A percentile compares a stretch with the other conserved stretches of the same genome.
Evolutionary conservation across 352 stramenopile genomes (phyloP).

Genomic region (Globisporangium paroecandrum): DNA sequence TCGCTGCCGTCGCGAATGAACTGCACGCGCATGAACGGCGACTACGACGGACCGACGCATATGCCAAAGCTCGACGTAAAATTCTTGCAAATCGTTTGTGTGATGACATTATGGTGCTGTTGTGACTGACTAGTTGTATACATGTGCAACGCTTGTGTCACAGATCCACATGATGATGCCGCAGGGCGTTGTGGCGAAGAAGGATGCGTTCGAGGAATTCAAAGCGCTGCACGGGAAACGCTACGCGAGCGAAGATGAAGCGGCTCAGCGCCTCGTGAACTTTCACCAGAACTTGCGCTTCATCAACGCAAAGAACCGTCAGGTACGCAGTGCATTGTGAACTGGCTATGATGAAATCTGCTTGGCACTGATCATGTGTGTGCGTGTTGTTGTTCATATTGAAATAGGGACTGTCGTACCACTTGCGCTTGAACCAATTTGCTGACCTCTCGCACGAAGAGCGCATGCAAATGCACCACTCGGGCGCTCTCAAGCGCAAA

Average conservation of each 20-base stretch:
- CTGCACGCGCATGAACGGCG: slow-evolving; percentile 60
- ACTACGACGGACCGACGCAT: slow-evolving; percentile 44
- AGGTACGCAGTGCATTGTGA: slow-evolving; percentile 28
- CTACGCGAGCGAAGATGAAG: slow-evolving; percentile 48
- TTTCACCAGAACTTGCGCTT: slow-evolving; percentile 84
- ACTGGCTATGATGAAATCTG: neutral
- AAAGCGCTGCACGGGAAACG: slow-evolving; percentile 52
- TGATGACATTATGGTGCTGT: slow-evolving; percentile 6
- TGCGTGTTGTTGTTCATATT: neutral
- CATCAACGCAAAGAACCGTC: slow-evolving; percentile 83
- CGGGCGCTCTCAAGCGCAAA: slow-evolving; percentile 43
- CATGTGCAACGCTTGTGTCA: neutral
- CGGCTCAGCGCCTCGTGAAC: slow-evolving; percentile 47
- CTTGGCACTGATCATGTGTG: neutral
- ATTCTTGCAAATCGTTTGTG: slow-evolving; percentile 5
- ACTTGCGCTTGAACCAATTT: slow-evolving; percentile 80
- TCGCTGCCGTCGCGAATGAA: slow-evolving; percentile 77
- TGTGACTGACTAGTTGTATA: slow-evolving; percentile 9
- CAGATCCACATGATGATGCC: slow-evolving; percentile 85
- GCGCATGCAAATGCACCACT: slow-evolving; percentile 42
- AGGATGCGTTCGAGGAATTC: slow-evolving; percentile 66
- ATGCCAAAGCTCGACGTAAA: slow-evolving; percentile 65
- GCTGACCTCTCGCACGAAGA: slow-evolving; percentile 79
- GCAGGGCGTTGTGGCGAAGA: slow-evolving; percentile 53
- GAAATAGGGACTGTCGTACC: slow-evolving; percentile 63